Evolutionary conservation across 345 rosid genomes (phyloP).

Genomic region (Euphorbia pulcherrima): DNA sequence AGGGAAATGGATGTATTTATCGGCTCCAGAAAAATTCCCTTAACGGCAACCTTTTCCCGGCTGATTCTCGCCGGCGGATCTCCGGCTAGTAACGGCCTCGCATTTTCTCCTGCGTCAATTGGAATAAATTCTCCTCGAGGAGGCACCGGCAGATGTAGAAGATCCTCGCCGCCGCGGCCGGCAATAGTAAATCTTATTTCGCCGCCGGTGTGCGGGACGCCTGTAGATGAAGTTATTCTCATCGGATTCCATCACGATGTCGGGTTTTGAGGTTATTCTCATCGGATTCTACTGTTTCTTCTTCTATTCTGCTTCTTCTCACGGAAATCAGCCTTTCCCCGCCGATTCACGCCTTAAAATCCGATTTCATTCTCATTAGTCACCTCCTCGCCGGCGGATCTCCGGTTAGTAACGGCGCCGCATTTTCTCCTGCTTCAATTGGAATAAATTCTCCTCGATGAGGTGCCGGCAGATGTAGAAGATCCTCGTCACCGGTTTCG

Average conservation of each 20-base stretch:
- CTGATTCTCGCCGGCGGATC: conserved; percentile 3
- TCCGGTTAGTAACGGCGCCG: neutral
- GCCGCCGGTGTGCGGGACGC: conserved; percentile 11
- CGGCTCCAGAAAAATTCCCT: neutral
- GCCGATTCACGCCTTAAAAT: no score
- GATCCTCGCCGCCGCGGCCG: conserved; percentile 27
- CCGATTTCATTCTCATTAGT: conserved; percentile 7
- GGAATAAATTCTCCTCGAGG: neutral
- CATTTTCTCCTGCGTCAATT: neutral
- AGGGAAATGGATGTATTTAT: neutral
- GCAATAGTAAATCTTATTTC: conserved; percentile 27
- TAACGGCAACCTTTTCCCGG: conserved; percentile 4
- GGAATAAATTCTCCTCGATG: neutral
- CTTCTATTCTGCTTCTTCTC: conserved; percentile 16
- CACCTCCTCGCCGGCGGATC: conserved; percentile 17
- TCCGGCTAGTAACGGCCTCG: neutral
- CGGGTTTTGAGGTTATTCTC: conserved; percentile 11
- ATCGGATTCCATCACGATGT: conserved; percentile 22
- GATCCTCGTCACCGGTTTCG: conserved; percentile 28
- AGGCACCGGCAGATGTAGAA: neutral
- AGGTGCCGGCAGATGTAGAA: neutral
- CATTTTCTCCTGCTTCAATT: neutral
- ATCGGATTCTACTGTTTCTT: conserved; percentile 20
- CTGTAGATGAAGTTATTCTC: conserved; percentile 56
- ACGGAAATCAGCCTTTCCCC: no score